Evolutionary conservation across 257 asterid species (phyloP), one percentile per base, ranked within the genome.

Genomic region (Knoxia roxburghii): DNA sequence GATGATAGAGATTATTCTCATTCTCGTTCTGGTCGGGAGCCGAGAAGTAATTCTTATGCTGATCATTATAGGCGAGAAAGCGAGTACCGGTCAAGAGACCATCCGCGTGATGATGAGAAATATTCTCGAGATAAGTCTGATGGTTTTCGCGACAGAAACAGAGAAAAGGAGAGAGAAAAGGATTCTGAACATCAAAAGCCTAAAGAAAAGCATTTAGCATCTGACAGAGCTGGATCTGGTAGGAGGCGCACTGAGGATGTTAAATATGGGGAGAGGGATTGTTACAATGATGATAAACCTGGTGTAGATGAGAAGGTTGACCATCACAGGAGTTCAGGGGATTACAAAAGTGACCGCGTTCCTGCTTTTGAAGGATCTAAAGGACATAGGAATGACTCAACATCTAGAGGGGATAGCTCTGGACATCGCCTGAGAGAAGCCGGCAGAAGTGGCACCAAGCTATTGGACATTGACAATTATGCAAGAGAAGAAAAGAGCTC

Each of bases 1-100:
- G 80, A 70, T 71, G 95, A 85, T 56, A 79, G 90, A 61, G 94
- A 87, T 70, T 72, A 85, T 80, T 76, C 90, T 21, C 84, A 86
- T 62, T 78, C 86, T 75, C 95, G 81, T 75, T 72, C 83, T 71
- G 75, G 76, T 62, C 81, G 87, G 72, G 95, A 81, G 70, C 72
- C 87, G 29, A 85, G 77, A 52, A 83, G 68, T 63, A 62, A 69
- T 61, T 50, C 30, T 73, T 68, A 60, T 72, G 72, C 70, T 56
- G 83, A 81, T 60, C 56, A 75, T 76, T 69, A 77, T 23, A 79
- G 88, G 82, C 74, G 79, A 39, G 90, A 82, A 67, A 81, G 57
- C 58, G 91, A 86, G 60, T 73, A 73, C 61, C 80, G 80, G 39
- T 78, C 88, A 72, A 80, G 89, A 77, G 87, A 83, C 67, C 67